Percentiles rank a stretch among this genome's conserved stretches.
These are phyloP conservation scores for Larix kaempferi DNA, from an alignment of 75 land plant species.

Conservation along the genomic window DNA sequence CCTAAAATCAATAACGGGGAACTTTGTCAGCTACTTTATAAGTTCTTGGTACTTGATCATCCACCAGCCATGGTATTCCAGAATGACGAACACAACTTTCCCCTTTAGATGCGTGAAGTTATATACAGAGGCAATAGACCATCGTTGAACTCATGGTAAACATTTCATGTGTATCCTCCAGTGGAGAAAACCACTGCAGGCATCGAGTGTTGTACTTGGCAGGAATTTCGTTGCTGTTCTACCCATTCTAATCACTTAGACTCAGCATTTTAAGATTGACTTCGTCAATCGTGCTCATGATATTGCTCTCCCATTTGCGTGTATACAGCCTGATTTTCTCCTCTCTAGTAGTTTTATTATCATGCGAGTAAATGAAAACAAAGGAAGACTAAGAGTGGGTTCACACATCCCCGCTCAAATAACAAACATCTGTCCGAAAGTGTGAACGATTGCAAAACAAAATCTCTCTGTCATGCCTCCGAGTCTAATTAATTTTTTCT, in stretches of 20 bases:
- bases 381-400: conserved; percentile 1
- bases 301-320: conserved; percentile 81
- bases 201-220: conserved; percentile 56
- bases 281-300: conserved; percentile 73
- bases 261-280: conserved; percentile 25
- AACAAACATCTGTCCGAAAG: conserved; percentile 45
- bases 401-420: conserved; percentile 29
- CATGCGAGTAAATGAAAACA: neutral
- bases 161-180: conserved; percentile 78
- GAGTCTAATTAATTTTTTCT: neutral
- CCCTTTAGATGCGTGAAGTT: conserved; percentile 54
- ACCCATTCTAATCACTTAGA: no score
- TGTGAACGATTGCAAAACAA: conserved; percentile 48
- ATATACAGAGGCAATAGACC: conserved; percentile 68
- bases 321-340: conserved; percentile 56
- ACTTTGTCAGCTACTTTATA: conserved; percentile 51
- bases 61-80: conserved; percentile 85
- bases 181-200: conserved; percentile 81
- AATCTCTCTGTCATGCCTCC: neutral
- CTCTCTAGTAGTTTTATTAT: neutral
- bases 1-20: conserved; percentile 51
- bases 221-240: neutral
- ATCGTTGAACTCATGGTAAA: conserved; percentile 86
- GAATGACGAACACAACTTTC: conserved; percentile 69
- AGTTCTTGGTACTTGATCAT: conserved; percentile 67